These are phyloP conservation scores for Aspergillus conjunctus DNA, from an alignment of 495 filamentous ascomycete genomes.

Conservation along the genomic window DNA sequence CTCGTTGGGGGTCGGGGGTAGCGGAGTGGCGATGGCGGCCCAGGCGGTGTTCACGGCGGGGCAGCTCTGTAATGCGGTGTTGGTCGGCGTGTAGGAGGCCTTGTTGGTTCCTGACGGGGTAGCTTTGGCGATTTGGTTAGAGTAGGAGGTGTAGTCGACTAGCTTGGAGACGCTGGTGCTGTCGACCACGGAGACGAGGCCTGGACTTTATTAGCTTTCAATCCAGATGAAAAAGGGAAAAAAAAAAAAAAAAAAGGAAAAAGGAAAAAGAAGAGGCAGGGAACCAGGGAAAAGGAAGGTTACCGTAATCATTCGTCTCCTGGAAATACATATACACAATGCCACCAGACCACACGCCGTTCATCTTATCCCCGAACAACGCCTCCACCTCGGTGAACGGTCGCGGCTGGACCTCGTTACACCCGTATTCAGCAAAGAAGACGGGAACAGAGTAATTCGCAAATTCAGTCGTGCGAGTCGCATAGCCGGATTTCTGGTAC, in stretches of 20 bases:
- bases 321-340: slow-evolving; percentile 98
- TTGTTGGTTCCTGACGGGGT: slow-evolving; percentile 67
- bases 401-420: slow-evolving; percentile 76
- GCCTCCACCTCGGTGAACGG: slow-evolving; percentile 83
- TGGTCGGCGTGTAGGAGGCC: slow-evolving; percentile 73
- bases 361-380: slow-evolving; percentile 81
- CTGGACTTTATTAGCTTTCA: slow-evolving; percentile 29
- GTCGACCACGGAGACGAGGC: slow-evolving; percentile 71
- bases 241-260: not conserved
- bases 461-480: slow-evolving; percentile 80
- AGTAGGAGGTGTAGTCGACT: slow-evolving; percentile 74
- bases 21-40: slow-evolving; percentile 61
- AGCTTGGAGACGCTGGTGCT: slow-evolving; percentile 59
- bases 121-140: slow-evolving; percentile 66
- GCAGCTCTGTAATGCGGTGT: slow-evolving; percentile 71
- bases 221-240: not conserved
- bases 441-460: slow-evolving; percentile 82
- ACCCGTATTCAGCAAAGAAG: slow-evolving; percentile 99
- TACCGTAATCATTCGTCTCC: slow-evolving; percentile 87
- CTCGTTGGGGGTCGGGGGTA: slow-evolving; percentile 80
- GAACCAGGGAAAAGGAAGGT: slow-evolving; percentile 17
- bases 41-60: slow-evolving; percentile 66
- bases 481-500: slow-evolving; percentile 73
- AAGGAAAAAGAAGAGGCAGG: not conserved
- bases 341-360: slow-evolving; percentile 82